Conservation (phyloP, 1,284 basidiomycete genomes). For the Retiboletus flavoniger region DNA sequence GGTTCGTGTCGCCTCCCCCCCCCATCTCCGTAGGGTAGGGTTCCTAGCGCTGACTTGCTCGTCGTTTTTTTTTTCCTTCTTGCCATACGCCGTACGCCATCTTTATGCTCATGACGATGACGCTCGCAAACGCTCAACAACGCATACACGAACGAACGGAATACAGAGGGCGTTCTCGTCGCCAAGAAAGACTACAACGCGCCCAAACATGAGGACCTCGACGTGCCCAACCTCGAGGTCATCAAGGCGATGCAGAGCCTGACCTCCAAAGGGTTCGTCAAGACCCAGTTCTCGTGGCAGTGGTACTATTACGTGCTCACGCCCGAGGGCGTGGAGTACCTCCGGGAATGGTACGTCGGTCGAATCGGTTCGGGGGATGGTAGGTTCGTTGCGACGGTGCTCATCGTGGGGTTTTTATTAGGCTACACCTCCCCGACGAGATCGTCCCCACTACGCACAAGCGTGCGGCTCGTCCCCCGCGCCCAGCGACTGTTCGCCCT, state of each 20-base stretch:
- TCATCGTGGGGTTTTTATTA: slow-evolving; percentile 36
- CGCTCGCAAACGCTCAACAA: neutral
- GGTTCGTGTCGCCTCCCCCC: slow-evolving; percentile 53
- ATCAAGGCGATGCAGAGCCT: slow-evolving; percentile 99
- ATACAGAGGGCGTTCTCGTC: slow-evolving; percentile 92
- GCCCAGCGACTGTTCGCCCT: slow-evolving; percentile 69
- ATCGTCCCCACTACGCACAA: slow-evolving; percentile 96
- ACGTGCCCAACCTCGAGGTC: slow-evolving; percentile 96
- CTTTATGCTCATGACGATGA: neutral
- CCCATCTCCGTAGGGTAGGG: neutral
- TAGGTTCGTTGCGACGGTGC: neutral
- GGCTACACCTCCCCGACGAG: slow-evolving; percentile 89
- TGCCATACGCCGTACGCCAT: neutral
- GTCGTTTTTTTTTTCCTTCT: neutral
- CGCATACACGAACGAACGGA: neutral
- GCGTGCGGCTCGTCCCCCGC: slow-evolving; percentile 79
- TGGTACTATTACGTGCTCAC: slow-evolving; percentile 96
- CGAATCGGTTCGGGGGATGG: neutral
- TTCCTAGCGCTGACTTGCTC: slow-evolving; percentile 3
- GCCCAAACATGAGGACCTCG: slow-evolving; percentile 95
- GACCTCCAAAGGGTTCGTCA: slow-evolving; percentile 93
- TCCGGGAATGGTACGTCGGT: slow-evolving; percentile 81
- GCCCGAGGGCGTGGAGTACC: slow-evolving; percentile 92
- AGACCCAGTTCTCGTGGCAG: slow-evolving; percentile 98
- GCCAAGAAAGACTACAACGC: slow-evolving; percentile 99